Evolutionary conservation across 2,329 filamentous ascomycete genomes (phyloP).

Genomic region (Neonectria coccinea): DNA sequence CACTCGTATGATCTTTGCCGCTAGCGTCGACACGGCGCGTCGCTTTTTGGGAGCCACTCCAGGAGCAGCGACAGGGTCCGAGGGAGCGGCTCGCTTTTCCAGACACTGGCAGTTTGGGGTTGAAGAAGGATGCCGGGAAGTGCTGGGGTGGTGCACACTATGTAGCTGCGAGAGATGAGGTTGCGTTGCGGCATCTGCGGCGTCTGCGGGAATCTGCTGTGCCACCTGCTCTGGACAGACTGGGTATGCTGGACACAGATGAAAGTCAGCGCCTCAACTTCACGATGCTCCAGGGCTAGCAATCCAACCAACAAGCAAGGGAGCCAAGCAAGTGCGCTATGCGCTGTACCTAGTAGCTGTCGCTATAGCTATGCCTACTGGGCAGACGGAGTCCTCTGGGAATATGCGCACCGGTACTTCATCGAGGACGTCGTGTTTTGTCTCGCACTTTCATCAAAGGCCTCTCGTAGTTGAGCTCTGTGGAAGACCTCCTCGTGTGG

Average conservation of each 20-base stretch:
- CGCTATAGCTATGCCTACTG: slow-evolving; percentile 10
- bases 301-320: not conserved
- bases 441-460: not conserved
- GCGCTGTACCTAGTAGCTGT: too few species aligned
- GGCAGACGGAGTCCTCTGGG: slow-evolving; percentile 15
- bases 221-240: slow-evolving; percentile 1
- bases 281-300: not conserved
- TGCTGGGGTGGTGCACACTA: slow-evolving; percentile 5
- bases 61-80: slow-evolving; percentile 31
- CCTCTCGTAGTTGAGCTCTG: not conserved
- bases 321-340: not conserved
- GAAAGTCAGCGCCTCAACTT: not conserved
- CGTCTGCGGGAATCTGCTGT: slow-evolving; percentile 7
- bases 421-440: not conserved
- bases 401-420: slow-evolving; percentile 4
- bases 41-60: slow-evolving; percentile 41
- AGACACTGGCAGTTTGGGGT: slow-evolving; percentile 32
- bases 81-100: slow-evolving; percentile 30
- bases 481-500: slow-evolving; percentile 7
- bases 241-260: not conserved
- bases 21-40: slow-evolving; percentile 40
- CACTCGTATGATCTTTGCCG: slow-evolving; percentile 46
- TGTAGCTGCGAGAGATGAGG: slow-evolving; percentile 15
- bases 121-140: slow-evolving; percentile 16
- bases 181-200: slow-evolving; percentile 12